Evolutionary conservation across 345 rosid genomes (phyloP).

Genomic region (Orychophragmus violaceus): DNA sequence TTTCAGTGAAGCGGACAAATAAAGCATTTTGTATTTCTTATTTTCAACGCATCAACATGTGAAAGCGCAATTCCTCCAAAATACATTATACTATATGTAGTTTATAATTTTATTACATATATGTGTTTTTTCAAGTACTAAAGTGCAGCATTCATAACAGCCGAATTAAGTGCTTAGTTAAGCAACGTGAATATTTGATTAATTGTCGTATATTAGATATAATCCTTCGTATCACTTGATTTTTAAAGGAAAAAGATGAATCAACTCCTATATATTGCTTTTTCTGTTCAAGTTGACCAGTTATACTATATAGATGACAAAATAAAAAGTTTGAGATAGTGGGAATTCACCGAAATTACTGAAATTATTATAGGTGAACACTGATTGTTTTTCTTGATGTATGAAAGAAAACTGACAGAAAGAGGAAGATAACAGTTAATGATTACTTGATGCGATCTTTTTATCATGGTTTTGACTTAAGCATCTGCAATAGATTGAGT

Average conservation of each 20-base stretch:
- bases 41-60: slow-evolving; percentile 24
- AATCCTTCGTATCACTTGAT: background rate
- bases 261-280: background rate
- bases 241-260: background rate
- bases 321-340: slow-evolving; percentile 19
- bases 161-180: background rate
- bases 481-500: background rate
- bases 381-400: slow-evolving; percentile 6
- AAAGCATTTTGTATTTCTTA: background rate
- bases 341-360: slow-evolving; percentile 24
- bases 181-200: background rate
- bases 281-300: slow-evolving; percentile 34
- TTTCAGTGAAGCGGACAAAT: slow-evolving; percentile 18
- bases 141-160: background rate
- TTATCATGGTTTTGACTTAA: slow-evolving; percentile 17
- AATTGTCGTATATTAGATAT: background rate
- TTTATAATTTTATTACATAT: background rate
- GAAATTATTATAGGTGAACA: slow-evolving; percentile 9
- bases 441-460: slow-evolving; percentile 21
- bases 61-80: slow-evolving; percentile 7
- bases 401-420: slow-evolving; percentile 5
- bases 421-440: slow-evolving; percentile 13
- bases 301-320: slow-evolving; percentile 4
- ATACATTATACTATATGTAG: background rate
- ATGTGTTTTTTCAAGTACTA: background rate